Evolutionary conservation across 2,329 filamentous ascomycete genomes (phyloP).

Genomic region (Parafenestella ontariensis): DNA sequence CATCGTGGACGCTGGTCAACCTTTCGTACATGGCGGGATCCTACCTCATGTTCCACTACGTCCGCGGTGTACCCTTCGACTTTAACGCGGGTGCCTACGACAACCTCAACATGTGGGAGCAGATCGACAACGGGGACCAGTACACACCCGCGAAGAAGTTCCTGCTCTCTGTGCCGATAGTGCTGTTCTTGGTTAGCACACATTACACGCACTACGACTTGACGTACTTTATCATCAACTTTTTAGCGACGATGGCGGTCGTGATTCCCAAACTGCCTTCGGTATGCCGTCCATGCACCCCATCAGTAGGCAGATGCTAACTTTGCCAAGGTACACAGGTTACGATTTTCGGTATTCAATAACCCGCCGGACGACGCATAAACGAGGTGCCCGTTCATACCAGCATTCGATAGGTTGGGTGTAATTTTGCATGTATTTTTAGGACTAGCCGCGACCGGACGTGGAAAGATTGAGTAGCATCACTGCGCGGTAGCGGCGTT

Average conservation of each 20-base stretch:
- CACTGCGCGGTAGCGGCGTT: slow-evolving; percentile 34
- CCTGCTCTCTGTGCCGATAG: slow-evolving; percentile 89
- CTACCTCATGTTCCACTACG: slow-evolving; percentile 99
- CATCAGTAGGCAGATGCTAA: slow-evolving; percentile 6
- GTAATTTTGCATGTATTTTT: slow-evolving; percentile 47
- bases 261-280: slow-evolving; percentile 96
- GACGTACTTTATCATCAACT: slow-evolving; percentile 97
- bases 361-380: slow-evolving; percentile 47
- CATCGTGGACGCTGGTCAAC: slow-evolving; percentile 98
- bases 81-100: slow-evolving; percentile 99
- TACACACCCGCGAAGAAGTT: slow-evolving; percentile 99
- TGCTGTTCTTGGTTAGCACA: slow-evolving; percentile 93
- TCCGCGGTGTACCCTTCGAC: slow-evolving; percentile 96
- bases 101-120: slow-evolving; percentile 99
- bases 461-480: slow-evolving; percentile 40
- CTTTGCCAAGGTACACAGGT: slow-evolving; percentile 43
- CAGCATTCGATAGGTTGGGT: slow-evolving; percentile 32
- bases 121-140: slow-evolving; percentile 98
- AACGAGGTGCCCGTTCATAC: slow-evolving; percentile 11
- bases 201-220: slow-evolving; percentile 99
- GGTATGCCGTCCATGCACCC: slow-evolving; percentile 64
- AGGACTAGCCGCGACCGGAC: slow-evolving; percentile 31
- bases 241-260: slow-evolving; percentile 87
- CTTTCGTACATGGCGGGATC: slow-evolving; percentile 99
- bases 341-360: slow-evolving; percentile 50